phyloP scores from a whole-genome alignment of 2,329 filamentous ascomycete species.

The Kalaharituber pfeilii region DNA sequence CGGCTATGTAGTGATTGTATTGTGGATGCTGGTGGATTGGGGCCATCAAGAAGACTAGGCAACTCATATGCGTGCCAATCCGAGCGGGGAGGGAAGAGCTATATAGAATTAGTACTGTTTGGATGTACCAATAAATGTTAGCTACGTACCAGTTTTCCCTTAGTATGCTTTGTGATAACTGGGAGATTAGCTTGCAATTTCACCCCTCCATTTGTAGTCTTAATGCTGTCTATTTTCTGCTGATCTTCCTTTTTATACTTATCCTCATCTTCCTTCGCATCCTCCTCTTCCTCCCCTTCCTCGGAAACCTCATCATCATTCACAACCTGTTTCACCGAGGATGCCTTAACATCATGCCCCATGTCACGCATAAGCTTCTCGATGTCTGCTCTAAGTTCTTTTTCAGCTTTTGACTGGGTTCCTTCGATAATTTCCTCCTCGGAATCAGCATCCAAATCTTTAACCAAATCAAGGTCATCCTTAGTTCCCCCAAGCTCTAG shows the following conservation, averaged over 20 bases:
- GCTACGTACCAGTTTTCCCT: constrained; percentile 30
- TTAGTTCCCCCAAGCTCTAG: constrained; percentile 47
- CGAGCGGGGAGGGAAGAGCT: constrained; percentile 34
- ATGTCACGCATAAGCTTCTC: constrained; percentile 31
- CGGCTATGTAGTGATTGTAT: constrained; percentile 45
- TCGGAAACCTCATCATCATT: constrained; percentile 29
- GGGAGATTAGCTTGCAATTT: not conserved
- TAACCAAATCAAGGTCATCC: constrained; percentile 44
- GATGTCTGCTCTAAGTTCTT: constrained; percentile 35
- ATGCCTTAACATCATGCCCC: constrained; percentile 27
- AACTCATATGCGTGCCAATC: constrained; percentile 50
- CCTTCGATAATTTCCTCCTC: constrained; percentile 29
- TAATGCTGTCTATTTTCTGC: constrained; percentile 8
- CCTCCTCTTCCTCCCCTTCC: constrained; percentile 24
- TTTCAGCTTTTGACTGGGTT: constrained; percentile 28
- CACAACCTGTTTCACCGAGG: constrained; percentile 30
- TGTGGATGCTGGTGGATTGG: constrained; percentile 2
- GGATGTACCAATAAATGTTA: not conserved
- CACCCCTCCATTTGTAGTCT: not conserved
- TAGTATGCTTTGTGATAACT: constrained; percentile 3
- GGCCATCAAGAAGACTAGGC: constrained; percentile 31
- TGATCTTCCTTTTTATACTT: constrained; percentile 22
- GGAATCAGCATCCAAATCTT: constrained; percentile 36
- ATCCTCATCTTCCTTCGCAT: constrained; percentile 25
- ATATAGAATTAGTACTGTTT: constrained; percentile 4